A percentile compares a stretch with the other conserved stretches of the same genome.
Conservation (phyloP, 768 basidiomycete species). For the Stropharia rugosoannulata region DNA sequence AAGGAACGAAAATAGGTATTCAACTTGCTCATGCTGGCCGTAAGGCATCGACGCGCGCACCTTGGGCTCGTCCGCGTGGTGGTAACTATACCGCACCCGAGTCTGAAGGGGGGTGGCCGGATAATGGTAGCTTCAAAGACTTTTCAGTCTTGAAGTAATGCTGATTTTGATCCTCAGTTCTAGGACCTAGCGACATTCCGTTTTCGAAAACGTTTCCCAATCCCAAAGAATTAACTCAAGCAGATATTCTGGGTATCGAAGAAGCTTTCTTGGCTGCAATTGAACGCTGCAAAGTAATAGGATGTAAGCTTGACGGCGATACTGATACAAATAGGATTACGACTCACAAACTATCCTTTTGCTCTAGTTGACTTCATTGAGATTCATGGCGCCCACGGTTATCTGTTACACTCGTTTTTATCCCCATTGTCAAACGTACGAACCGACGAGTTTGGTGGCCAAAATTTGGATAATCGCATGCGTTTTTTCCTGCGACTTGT, state of each 20-base stretch:
- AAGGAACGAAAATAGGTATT: conserved; percentile 70
- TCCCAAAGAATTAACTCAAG: conserved; percentile 59
- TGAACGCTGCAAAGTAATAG: conserved; percentile 54
- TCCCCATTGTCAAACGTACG: conserved; percentile 77
- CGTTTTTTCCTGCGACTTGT: conserved; percentile 64
- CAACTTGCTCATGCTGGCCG: conserved; percentile 76
- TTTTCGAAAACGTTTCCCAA: conserved; percentile 50
- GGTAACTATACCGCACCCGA: conserved; percentile 38
- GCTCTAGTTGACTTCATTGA: conserved; percentile 66
- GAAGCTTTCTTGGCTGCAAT: conserved; percentile 59
- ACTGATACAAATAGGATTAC: neutral
- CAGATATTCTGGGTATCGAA: conserved; percentile 55
- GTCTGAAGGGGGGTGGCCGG: conserved; percentile 71
- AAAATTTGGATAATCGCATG: conserved; percentile 66
- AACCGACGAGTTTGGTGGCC: conserved; percentile 71
- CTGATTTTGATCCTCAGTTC: conserved; percentile 39
- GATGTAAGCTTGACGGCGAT: conserved; percentile 44
- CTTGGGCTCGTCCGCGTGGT: conserved; percentile 54
- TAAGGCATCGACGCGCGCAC: conserved; percentile 70
- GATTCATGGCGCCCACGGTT: conserved; percentile 71
- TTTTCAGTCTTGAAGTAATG: neutral
- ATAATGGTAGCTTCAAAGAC: conserved; percentile 41
- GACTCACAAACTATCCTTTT: neutral
- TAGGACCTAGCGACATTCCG: conserved; percentile 57
- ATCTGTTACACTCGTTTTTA: conserved; percentile 65